Percentiles rank a stretch among this genome's conserved stretches.
Conservation (phyloP, 495 filamentous ascomycete species). For the Daldinia loculata region DNA sequence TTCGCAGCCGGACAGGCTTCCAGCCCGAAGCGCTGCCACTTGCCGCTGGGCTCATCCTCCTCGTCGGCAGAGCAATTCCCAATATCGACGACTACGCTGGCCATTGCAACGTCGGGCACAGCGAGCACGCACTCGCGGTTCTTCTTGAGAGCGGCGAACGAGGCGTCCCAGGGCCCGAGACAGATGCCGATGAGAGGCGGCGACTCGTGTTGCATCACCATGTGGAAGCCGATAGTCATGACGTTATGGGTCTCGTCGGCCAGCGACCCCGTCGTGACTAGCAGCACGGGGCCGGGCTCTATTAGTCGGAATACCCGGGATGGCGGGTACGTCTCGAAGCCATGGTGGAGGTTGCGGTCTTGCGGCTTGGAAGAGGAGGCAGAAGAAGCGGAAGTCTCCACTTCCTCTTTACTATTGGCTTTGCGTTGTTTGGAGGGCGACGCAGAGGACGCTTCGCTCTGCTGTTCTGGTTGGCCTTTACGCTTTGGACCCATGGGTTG, state of each 20-base stretch:
- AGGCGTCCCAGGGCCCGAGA: slow-evolving; percentile 52
- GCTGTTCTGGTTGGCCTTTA: slow-evolving; percentile 31
- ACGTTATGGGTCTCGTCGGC: slow-evolving; percentile 48
- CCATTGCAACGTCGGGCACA: slow-evolving; percentile 46
- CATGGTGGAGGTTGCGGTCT: slow-evolving; percentile 11
- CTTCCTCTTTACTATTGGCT: slow-evolving; percentile 5
- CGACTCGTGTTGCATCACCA: slow-evolving; percentile 51
- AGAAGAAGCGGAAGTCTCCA: not conserved
- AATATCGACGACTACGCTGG: slow-evolving; percentile 43
- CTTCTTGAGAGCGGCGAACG: slow-evolving; percentile 45
- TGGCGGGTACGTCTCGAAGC: slow-evolving; percentile 44
- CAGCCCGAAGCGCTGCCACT: slow-evolving; percentile 49
- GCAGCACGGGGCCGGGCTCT: slow-evolving; percentile 50
- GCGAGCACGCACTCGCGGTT: slow-evolving; percentile 48
- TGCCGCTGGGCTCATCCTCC: slow-evolving; percentile 45
- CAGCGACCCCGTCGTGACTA: slow-evolving; percentile 50
- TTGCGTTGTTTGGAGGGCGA: slow-evolving; percentile 29
- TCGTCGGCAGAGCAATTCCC: slow-evolving; percentile 60
- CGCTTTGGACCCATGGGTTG: slow-evolving; percentile 36
- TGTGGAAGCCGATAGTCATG: slow-evolving; percentile 54
- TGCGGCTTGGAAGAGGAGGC: slow-evolving; percentile 8
- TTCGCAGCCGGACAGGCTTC: slow-evolving; percentile 46
- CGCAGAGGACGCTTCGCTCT: slow-evolving; percentile 18
- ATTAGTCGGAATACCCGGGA: slow-evolving; percentile 49
- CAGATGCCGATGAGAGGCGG: slow-evolving; percentile 48